Evolutionary conservation across 306 rosid genomes (phyloP).

Genomic region (Casuarina cunninghamiana): DNA sequence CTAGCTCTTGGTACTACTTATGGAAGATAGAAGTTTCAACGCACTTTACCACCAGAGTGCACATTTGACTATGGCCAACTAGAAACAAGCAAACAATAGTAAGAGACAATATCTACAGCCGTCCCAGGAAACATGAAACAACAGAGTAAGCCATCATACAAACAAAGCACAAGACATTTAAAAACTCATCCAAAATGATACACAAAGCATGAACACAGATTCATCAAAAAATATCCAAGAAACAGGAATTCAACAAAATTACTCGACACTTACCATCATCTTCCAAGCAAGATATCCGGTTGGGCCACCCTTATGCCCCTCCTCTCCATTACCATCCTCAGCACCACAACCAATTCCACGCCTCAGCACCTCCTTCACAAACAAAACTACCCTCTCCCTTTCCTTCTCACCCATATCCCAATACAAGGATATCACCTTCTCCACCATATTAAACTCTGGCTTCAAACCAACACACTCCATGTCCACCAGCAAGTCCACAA

Average conservation of each 20-base stretch:
- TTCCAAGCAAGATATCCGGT: slow-evolving; percentile 99
- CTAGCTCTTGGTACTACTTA: not conserved
- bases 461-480: slow-evolving; percentile 96
- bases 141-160: not conserved
- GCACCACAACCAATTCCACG: slow-evolving; percentile 49
- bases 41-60: not conserved
- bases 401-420: slow-evolving; percentile 78
- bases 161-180: not conserved
- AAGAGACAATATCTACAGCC: not conserved
- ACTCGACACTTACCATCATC: slow-evolving; percentile 72
- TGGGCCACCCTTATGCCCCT: slow-evolving; percentile 84
- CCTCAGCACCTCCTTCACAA: slow-evolving; percentile 79
- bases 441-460: slow-evolving; percentile 90
- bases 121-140: not conserved
- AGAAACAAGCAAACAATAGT: not conserved
- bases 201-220: slow-evolving; percentile 4
- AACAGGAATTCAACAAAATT: not conserved
- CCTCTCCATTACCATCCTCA: slow-evolving; percentile 44
- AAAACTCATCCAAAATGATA: slow-evolving; percentile 16
- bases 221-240: slow-evolving; percentile 1
- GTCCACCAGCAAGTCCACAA: slow-evolving; percentile 89
- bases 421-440: slow-evolving; percentile 89
- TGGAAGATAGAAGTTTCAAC: not conserved
- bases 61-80: not conserved
- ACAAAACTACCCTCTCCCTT: slow-evolving; percentile 60